Base-by-base conservation (phyloP, 2,329 filamentous ascomycete genomes). In the Pseudogymnoascus sp. region DNA sequence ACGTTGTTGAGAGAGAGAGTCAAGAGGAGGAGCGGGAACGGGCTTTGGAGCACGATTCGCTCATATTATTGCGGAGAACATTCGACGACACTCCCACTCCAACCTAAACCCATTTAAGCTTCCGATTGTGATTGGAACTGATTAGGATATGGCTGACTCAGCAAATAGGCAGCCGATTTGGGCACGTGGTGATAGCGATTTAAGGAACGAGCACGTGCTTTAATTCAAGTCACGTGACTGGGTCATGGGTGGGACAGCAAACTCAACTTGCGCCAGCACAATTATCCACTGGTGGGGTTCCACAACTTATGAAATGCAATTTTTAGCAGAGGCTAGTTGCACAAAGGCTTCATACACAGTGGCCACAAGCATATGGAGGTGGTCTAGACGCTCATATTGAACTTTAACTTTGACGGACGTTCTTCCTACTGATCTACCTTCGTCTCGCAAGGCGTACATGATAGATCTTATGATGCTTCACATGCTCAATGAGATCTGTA, bases 41-140 rank as follows among this genome's bases (percentile, higher is more conserved):
- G 47, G 47, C 47, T 33, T 56, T 56, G 47, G 47, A 33, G 47
- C 26, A 56, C 47, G 47, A 56, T 56, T 56, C 47, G 47, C 47
- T 56, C 47, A 56, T 56, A 56, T 56, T 56, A 31, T 53, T 53
- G 47, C 47, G 47, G 47, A 53, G 47, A 53, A 53, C 47, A 31
- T 53, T 53, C 47, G 47, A 53, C 47, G 26, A 53, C 47, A 53
- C 42, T 47, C 47, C 19, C 26, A 53, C 26, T 50, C 7, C 47
- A 53, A 53, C 26, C 47, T 53, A 53, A 53, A 53, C 47, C 47
- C 47, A 53, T 16, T 53, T 31, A 53, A 53, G 47, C 47, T 53
- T 53, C 47, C 47, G 47, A 53, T 53, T 53, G 47, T 53, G 47
- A 53, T 53, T 53, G 47, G 47, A 53, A 53, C 47, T 53, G 47